phyloP scores from a whole-genome alignment of 306 rosid genomes.

The Cicer judaicum region DNA sequence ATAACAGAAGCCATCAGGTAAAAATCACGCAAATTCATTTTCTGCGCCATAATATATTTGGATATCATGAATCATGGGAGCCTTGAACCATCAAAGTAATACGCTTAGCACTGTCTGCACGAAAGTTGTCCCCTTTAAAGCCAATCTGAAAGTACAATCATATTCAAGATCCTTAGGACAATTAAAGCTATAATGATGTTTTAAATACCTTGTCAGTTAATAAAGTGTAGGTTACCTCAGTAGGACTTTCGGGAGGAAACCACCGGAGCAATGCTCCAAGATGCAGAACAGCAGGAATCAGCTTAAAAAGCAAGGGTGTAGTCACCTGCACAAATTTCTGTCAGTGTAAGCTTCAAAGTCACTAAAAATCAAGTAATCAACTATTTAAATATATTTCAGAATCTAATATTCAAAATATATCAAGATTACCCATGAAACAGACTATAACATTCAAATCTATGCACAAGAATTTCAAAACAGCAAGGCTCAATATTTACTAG shows the following conservation, averaged over 20 bases:
- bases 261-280: slow-evolving; percentile 83
- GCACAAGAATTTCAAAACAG: slow-evolving; percentile 27
- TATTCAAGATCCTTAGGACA: slow-evolving; percentile 46
- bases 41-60: slow-evolving; percentile 50
- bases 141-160: slow-evolving; percentile 67
- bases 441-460: slow-evolving; percentile 22
- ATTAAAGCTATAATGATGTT: slow-evolving; percentile 24
- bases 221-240: slow-evolving; percentile 67
- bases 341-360: slow-evolving; percentile 41
- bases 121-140: slow-evolving; percentile 75
- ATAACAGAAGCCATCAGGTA: slow-evolving; percentile 56
- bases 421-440: slow-evolving; percentile 32
- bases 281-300: slow-evolving; percentile 89
- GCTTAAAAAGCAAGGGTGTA: slow-evolving; percentile 95
- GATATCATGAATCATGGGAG: slow-evolving; percentile 76
- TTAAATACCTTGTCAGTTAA: slow-evolving; percentile 16
- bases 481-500: slow-evolving; percentile 28
- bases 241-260: slow-evolving; percentile 74
- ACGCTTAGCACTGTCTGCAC: slow-evolving; percentile 76
- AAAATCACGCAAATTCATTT: slow-evolving; percentile 48
- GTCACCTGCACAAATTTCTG: slow-evolving; percentile 71
- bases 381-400: slow-evolving; percentile 19
- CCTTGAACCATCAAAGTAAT: slow-evolving; percentile 73
- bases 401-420: slow-evolving; percentile 29
- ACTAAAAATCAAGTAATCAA: slow-evolving; percentile 28